Percentiles rank a stretch among this genome's conserved stretches.
These are phyloP conservation scores for Phanerochaete sordida DNA, from an alignment of 768 basidiomycete genomes.

Conservation along the genomic window DNA sequence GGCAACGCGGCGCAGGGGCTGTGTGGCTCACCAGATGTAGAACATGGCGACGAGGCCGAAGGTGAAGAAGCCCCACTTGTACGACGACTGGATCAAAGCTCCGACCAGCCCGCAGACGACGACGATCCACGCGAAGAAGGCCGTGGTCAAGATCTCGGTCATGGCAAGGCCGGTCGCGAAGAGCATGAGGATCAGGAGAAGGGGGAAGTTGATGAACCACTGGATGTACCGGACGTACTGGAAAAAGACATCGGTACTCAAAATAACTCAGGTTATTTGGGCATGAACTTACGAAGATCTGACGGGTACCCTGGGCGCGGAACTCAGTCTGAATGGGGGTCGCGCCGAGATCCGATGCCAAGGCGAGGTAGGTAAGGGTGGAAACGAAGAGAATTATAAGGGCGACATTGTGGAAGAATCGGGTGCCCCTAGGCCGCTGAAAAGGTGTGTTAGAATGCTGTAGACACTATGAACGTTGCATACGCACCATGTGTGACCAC, in stretches of 20 bases:
- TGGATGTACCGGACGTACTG: conserved; percentile 53
- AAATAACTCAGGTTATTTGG: neutral
- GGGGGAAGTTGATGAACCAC: conserved; percentile 54
- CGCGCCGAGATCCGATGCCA: conserved; percentile 54
- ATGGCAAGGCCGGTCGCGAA: conserved; percentile 45
- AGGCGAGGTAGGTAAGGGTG: conserved; percentile 44
- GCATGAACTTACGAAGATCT: conserved; percentile 36
- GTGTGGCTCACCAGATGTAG: conserved; percentile 40
- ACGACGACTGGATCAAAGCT: conserved; percentile 42
- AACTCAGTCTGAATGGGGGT: conserved; percentile 43
- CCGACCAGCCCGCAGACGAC: conserved; percentile 46
- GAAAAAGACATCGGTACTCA: neutral
- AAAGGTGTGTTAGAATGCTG: too few species aligned
- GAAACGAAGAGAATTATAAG: conserved; percentile 43
- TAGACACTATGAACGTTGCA: too few species aligned
- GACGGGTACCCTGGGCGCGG: conserved; percentile 27
- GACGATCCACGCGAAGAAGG: conserved; percentile 45
- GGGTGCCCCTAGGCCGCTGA: conserved; percentile 35
- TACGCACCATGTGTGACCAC: conserved; percentile 32
- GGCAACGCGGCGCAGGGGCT: neutral
- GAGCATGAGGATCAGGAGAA: conserved; percentile 43
- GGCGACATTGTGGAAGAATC: conserved; percentile 48
- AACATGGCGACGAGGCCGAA: conserved; percentile 44
- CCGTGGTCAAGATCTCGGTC: conserved; percentile 40
- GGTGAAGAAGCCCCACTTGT: conserved; percentile 51